Conservation (phyloP, 1,284 basidiomycete species). For the Cystobasidium sp. region DNA sequence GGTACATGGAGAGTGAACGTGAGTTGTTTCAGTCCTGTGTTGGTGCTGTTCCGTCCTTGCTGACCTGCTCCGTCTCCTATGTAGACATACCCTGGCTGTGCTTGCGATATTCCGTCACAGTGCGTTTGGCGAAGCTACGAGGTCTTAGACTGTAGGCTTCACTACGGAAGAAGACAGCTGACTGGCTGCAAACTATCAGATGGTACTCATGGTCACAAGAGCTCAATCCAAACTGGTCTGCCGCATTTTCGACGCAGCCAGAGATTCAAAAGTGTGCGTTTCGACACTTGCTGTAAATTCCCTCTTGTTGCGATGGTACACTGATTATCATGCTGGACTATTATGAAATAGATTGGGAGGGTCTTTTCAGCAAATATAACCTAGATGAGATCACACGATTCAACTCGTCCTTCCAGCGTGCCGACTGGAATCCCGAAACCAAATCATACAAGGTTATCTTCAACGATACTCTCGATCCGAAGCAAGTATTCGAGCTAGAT, state of each 20-base stretch:
- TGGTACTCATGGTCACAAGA: conserved; percentile 67
- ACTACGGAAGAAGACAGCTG: background rate
- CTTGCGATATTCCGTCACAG: conserved; percentile 41
- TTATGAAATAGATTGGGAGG: conserved; percentile 42
- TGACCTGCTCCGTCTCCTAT: no score
- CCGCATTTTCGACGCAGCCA: conserved; percentile 60
- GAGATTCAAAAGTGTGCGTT: conserved; percentile 59
- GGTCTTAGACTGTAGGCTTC: background rate
- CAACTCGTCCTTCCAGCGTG: conserved; percentile 43
- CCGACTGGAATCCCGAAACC: conserved; percentile 35
- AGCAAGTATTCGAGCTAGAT: conserved; percentile 30
- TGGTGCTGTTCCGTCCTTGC: background rate
- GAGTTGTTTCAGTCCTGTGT: background rate
- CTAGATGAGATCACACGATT: conserved; percentile 35
- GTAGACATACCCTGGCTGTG: conserved; percentile 34
- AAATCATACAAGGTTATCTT: conserved; percentile 39
- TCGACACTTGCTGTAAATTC: no score
- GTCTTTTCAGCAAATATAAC: conserved; percentile 40
- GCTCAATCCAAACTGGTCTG: conserved; percentile 63
- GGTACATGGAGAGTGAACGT: conserved; percentile 46
- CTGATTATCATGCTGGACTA: no score
- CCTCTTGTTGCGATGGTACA: no score
- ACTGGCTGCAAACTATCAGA: conserved; percentile 2
- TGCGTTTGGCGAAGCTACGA: background rate
- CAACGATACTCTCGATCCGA: conserved; percentile 2